Percentiles rank a stretch among this genome's conserved stretches.
Evolutionary conservation across 306 rosid species (phyloP).

Genomic region (Cicer yamashitae): DNA sequence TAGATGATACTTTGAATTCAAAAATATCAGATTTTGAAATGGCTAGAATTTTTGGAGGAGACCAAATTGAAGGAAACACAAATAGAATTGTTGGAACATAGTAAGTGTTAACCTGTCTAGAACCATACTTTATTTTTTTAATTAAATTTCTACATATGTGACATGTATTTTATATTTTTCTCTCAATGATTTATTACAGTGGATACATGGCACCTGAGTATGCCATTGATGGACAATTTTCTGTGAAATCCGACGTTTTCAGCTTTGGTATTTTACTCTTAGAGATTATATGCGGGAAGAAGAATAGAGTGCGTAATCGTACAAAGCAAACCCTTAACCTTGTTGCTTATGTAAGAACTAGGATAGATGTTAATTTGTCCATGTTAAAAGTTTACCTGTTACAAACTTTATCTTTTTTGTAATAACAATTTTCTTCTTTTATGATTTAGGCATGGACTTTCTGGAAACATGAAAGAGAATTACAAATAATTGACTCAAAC

Average conservation of each 20-base stretch:
- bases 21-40: constrained; percentile 74
- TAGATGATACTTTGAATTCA: constrained; percentile 54
- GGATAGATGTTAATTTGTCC: neutral
- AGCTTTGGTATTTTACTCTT: constrained; percentile 55
- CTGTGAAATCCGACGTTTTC: constrained; percentile 50
- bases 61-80: constrained; percentile 65
- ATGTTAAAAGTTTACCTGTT: neutral
- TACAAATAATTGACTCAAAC: constrained; percentile 48
- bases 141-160: neutral
- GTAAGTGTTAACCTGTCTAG: constrained; percentile 44
- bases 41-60: constrained; percentile 60
- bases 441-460: constrained; percentile 57
- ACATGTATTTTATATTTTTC: neutral
- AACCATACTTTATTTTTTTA: neutral
- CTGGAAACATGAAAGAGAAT: constrained; percentile 53
- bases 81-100: constrained; percentile 66
- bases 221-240: constrained; percentile 62
- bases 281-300: constrained; percentile 61
- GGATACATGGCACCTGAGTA: constrained; percentile 75
- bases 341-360: constrained; percentile 58
- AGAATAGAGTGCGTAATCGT: constrained; percentile 47
- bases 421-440: neutral
- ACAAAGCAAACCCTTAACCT: constrained; percentile 52
- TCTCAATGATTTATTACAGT: constrained; percentile 27
- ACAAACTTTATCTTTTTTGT: neutral